phyloP scores from a whole-genome alignment of 2,329 filamentous ascomycete species.

The Exophiala viscosa region DNA sequence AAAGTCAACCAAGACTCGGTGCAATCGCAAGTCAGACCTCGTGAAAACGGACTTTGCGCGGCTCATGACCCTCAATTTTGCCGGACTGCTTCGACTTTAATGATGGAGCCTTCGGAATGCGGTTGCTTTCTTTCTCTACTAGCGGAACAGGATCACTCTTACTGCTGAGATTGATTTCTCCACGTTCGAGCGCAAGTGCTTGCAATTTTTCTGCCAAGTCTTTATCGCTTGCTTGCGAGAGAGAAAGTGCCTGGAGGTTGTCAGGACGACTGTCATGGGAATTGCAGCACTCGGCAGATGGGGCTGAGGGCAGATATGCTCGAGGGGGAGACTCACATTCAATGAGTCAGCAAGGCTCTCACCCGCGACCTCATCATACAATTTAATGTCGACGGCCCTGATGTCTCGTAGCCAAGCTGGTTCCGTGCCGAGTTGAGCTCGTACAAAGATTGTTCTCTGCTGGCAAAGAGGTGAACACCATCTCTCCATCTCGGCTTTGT shows the following conservation, averaged over 20 bases:
- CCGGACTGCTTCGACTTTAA: constrained; percentile 8
- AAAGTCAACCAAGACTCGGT: too few relatives aligned
- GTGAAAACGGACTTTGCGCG: constrained; percentile 18
- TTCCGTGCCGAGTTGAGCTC: constrained; percentile 80
- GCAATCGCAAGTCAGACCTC: background rate
- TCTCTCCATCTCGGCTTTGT: constrained; percentile 68
- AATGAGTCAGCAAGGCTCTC: constrained; percentile 16
- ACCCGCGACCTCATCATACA: constrained; percentile 59
- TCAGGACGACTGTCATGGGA: constrained; percentile 1
- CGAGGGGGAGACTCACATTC: constrained; percentile 7
- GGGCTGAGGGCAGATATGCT: background rate
- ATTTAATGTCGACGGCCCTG: constrained; percentile 54
- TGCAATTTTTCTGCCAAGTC: constrained; percentile 37
- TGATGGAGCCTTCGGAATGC: constrained; percentile 10
- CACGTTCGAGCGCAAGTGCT: constrained; percentile 53
- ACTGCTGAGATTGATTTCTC: constrained; percentile 23
- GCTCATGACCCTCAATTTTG: constrained; percentile 20
- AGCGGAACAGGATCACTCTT: constrained; percentile 7
- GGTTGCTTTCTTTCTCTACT: constrained; percentile 12
- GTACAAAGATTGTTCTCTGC: constrained; percentile 74
- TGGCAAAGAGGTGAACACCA: constrained; percentile 85
- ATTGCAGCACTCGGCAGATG: background rate
- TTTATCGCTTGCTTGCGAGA: constrained; percentile 30
- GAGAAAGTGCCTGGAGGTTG: constrained; percentile 8
- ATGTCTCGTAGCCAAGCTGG: constrained; percentile 78